phyloP scores from a whole-genome alignment of 768 basidiomycete species.

The Lentinus tigrinus region DNA sequence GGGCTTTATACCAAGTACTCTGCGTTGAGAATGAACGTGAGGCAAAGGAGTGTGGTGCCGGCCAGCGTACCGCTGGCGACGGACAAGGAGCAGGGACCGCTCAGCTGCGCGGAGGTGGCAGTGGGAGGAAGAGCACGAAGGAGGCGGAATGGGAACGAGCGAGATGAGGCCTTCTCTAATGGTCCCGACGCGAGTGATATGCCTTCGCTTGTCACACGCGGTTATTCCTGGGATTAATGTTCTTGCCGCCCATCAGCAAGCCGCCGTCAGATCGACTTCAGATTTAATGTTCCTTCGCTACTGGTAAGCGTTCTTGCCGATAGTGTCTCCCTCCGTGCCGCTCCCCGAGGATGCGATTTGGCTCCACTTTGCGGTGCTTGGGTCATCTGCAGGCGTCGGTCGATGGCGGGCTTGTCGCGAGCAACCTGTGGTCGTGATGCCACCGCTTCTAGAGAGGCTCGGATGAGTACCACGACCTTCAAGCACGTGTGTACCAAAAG shows the following conservation, averaged over 20 bases:
- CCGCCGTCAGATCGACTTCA: not conserved
- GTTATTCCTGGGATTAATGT: not conserved
- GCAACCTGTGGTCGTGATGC: too few relatives aligned
- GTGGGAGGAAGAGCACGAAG: constrained; percentile 12
- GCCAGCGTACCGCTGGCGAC: constrained; percentile 10
- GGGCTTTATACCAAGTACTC: not conserved
- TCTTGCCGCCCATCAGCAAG: not conserved
- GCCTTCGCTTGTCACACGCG: not conserved
- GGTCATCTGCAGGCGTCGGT: too few relatives aligned
- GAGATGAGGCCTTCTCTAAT: not conserved
- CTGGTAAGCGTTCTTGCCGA: not conserved
- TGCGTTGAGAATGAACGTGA: constrained; percentile 5
- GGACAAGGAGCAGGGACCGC: not conserved
- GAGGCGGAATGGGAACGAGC: not conserved
- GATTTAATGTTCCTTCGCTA: not conserved
- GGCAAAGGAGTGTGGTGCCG: constrained; percentile 15
- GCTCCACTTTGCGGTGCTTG: too few relatives aligned
- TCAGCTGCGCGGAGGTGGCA: not conserved
- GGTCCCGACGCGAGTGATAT: not conserved
- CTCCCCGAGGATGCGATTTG: not conserved
- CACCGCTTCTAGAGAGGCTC: too few relatives aligned
- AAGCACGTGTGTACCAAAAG: too few relatives aligned
- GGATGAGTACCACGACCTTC: too few relatives aligned
- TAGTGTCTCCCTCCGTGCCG: not conserved
- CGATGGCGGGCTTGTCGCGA: too few relatives aligned